Evolutionary conservation across 2,329 filamentous ascomycete species (phyloP).

Genomic region (Aschersonia sp.): DNA sequence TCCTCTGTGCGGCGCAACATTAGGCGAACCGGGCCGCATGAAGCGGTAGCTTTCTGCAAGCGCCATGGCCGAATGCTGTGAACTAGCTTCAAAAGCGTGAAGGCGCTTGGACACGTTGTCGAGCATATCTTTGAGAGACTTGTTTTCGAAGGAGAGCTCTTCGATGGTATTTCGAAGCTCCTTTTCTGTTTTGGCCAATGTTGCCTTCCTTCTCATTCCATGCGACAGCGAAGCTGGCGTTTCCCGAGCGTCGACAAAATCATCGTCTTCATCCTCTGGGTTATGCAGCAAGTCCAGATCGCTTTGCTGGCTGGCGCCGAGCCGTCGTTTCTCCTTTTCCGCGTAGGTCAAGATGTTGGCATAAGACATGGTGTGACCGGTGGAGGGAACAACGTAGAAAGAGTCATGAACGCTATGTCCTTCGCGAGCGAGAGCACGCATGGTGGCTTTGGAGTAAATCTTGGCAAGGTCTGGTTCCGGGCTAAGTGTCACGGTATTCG

Average conservation of each 20-base stretch:
- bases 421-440: conserved; percentile 62
- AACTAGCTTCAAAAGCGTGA: conserved; percentile 86
- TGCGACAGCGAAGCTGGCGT: conserved; percentile 29
- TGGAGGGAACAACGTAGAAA: conserved; percentile 90
- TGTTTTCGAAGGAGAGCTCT: conserved; percentile 79
- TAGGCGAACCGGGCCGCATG: conserved; percentile 41
- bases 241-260: conserved; percentile 81
- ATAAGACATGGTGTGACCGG: conserved; percentile 84
- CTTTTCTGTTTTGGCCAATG: conserved; percentile 25
- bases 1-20: conserved; percentile 10
- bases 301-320: conserved; percentile 34
- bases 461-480: conserved; percentile 64
- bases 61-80: conserved; percentile 74
- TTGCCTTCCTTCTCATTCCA: conserved; percentile 23
- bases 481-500: conserved; percentile 4
- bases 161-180: conserved; percentile 58
- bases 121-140: conserved; percentile 68
- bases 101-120: conserved; percentile 77
- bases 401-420: conserved; percentile 53
- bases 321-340: conserved; percentile 49
- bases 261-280: conserved; percentile 56
- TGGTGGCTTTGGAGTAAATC: conserved; percentile 72
- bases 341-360: conserved; percentile 70
- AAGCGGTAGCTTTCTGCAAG: conserved; percentile 70
- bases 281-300: conserved; percentile 23